phyloP scores from a whole-genome alignment of 2,329 filamentous ascomycete species.

The Dothistroma pini region DNA sequence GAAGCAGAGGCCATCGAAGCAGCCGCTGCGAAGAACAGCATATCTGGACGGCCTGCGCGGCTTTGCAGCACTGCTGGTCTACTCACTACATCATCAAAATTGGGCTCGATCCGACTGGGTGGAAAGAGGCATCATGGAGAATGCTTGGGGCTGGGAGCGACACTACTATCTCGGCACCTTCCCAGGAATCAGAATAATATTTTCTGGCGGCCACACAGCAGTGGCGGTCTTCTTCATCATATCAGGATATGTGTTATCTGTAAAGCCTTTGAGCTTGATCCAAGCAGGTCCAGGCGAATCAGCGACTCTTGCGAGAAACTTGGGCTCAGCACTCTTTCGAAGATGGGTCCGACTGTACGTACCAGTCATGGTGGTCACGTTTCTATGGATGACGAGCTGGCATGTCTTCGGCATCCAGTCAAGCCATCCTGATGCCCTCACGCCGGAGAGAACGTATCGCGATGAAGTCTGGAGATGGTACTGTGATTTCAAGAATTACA shows the following conservation, averaged over 20 bases:
- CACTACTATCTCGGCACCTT: conserved; percentile 51
- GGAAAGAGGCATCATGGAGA: conserved; percentile 47
- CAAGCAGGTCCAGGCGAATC: conserved; percentile 31
- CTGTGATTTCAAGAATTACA: conserved; percentile 63
- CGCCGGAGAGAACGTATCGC: not conserved
- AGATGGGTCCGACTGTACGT: conserved; percentile 50
- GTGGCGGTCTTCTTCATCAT: conserved; percentile 52
- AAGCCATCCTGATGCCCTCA: not conserved
- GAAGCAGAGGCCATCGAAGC: too few species aligned
- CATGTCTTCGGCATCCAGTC: conserved; percentile 46
- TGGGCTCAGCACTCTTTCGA: conserved; percentile 49
- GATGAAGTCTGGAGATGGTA: conserved; percentile 42
- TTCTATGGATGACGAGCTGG: conserved; percentile 52
- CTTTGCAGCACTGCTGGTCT: conserved; percentile 63
- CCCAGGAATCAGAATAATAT: conserved; percentile 57
- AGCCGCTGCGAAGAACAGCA: conserved; percentile 36
- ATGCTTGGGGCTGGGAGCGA: conserved; percentile 50
- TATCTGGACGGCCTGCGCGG: conserved; percentile 63
- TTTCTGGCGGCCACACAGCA: conserved; percentile 59
- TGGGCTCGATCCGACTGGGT: conserved; percentile 50
- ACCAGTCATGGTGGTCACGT: conserved; percentile 53
- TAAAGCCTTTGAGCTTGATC: conserved; percentile 44
- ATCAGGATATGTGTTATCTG: conserved; percentile 50
- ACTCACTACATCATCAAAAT: conserved; percentile 56
- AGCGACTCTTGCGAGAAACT: conserved; percentile 38